Conservation (phyloP, 129 eudicot genomes). For the Escallonia herrerae region DNA sequence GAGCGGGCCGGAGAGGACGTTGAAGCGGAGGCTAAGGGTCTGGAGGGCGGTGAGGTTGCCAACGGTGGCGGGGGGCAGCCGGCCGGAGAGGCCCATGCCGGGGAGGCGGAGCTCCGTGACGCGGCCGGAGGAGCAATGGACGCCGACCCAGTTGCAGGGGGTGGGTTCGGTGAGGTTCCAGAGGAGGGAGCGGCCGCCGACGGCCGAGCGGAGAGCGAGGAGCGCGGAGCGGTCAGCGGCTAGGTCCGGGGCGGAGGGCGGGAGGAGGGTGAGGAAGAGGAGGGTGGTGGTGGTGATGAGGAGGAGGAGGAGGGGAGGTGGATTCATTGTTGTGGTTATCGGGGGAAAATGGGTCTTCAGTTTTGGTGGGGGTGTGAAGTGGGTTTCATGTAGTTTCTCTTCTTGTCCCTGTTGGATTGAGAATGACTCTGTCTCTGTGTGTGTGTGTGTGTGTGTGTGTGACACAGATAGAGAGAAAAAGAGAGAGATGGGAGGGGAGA, state of each 20-base stretch:
- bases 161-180: conserved; percentile 68
- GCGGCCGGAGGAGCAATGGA: conserved; percentile 43
- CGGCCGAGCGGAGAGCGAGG: conserved; percentile 53
- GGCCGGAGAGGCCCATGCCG: conserved; percentile 70
- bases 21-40: conserved; percentile 71
- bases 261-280: conserved; percentile 21
- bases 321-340: not conserved
- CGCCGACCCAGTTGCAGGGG: conserved; percentile 69
- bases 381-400: not conserved
- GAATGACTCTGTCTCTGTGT: not conserved
- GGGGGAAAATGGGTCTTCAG: not conserved
- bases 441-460: not conserved
- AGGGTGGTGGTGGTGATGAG: conserved; percentile 7
- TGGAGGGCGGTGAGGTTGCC: conserved; percentile 48
- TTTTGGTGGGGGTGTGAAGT: not conserved
- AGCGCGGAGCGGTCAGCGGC: conserved; percentile 61
- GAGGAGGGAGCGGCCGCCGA: conserved; percentile 64
- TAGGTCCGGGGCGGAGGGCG: conserved; percentile 33
- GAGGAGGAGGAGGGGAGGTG: not conserved
- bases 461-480: not conserved
- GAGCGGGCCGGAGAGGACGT: conserved; percentile 52
- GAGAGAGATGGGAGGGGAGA: not conserved
- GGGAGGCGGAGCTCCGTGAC: conserved; percentile 75
- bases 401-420: not conserved
- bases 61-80: conserved; percentile 42